These are phyloP conservation scores for Euphorbia lathyris DNA, from an alignment of 345 rosid species.

Conservation along the genomic window DNA sequence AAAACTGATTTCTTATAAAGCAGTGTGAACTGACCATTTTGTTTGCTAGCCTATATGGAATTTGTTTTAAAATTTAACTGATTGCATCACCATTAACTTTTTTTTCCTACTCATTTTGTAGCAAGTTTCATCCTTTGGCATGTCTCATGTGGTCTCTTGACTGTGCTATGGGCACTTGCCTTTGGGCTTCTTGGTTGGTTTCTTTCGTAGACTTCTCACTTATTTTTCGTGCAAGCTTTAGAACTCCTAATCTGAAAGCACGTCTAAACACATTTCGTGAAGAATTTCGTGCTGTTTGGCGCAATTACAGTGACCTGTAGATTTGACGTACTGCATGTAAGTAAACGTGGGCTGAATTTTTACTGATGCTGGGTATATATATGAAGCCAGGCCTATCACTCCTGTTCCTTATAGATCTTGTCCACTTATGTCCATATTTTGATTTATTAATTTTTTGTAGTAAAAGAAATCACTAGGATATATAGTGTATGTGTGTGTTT, in stretches of 20 bases:
- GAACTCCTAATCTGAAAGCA: slow-evolving; percentile 96
- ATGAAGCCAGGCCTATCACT: background rate
- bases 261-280: slow-evolving; percentile 93
- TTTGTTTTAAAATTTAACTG: slow-evolving; percentile 4
- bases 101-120: slow-evolving; percentile 22
- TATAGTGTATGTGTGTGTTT: too few species aligned
- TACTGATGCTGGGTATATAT: background rate
- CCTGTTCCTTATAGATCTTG: background rate
- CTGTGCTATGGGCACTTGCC: slow-evolving; percentile 76
- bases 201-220: slow-evolving; percentile 9
- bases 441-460: background rate
- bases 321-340: slow-evolving; percentile 22
- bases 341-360: slow-evolving; percentile 14
- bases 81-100: slow-evolving; percentile 2
- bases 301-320: slow-evolving; percentile 94
- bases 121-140: slow-evolving; percentile 80
- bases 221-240: slow-evolving; percentile 74
- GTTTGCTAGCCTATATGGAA: background rate
- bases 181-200: slow-evolving; percentile 74
- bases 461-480: too few species aligned
- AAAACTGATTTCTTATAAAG: background rate
- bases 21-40: background rate
- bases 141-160: slow-evolving; percentile 77
- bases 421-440: background rate
- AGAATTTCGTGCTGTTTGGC: slow-evolving; percentile 98